These are phyloP conservation scores for Tilletia indica DNA, from an alignment of 1,284 basidiomycete genomes.

Conservation along the genomic window DNA sequence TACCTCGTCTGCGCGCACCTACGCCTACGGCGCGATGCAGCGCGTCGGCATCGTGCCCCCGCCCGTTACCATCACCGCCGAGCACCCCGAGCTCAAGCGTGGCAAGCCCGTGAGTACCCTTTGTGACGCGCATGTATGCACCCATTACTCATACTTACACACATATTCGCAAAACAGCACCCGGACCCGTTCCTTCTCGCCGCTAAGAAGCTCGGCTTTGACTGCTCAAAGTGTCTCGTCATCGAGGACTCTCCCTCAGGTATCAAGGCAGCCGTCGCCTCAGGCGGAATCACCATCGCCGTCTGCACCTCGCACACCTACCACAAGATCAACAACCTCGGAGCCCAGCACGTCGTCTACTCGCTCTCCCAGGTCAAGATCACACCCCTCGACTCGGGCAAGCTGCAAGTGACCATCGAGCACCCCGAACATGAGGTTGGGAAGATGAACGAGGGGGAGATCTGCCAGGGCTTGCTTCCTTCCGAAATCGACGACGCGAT, in stretches of 20 bases:
- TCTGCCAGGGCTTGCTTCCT: constrained; percentile 17
- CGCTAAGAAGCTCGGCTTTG: constrained; percentile 68
- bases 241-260: constrained; percentile 63
- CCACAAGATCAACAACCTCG: constrained; percentile 26
- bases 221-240: constrained; percentile 62
- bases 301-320: constrained; percentile 64
- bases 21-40: constrained; percentile 70
- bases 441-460: constrained; percentile 17
- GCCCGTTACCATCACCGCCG: constrained; percentile 72
- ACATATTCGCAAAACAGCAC: constrained; percentile 32
- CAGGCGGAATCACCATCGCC: constrained; percentile 72
- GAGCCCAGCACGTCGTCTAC: constrained; percentile 18
- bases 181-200: constrained; percentile 75
- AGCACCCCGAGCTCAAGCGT: constrained; percentile 63
- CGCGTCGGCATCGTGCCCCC: constrained; percentile 73
- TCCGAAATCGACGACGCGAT: constrained; percentile 17
- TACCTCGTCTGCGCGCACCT: constrained; percentile 73
- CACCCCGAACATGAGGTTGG: constrained; percentile 10
- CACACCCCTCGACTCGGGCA: not conserved
- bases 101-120: constrained; percentile 51
- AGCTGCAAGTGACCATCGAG: constrained; percentile 10
- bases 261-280: constrained; percentile 68
- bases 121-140: not conserved
- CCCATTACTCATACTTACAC: too few species aligned
- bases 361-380: constrained; percentile 18